A percentile compares a stretch with the other conserved stretches of the same genome.
Conservation (phyloP, 345 rosid species). For the Acer saccharum region DNA sequence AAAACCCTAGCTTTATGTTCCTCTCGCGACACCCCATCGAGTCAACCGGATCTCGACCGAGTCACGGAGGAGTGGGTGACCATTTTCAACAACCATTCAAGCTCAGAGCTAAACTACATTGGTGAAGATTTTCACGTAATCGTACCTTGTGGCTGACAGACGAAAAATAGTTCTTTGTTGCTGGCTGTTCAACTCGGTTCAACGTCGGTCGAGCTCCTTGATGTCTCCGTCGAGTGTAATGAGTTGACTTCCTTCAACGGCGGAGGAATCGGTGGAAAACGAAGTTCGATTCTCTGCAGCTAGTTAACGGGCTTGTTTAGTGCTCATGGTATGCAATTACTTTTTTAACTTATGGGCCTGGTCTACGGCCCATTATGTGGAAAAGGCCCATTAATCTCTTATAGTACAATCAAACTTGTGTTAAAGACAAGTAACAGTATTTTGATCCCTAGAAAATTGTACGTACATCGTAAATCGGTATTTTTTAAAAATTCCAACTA, state of each 20-base stretch:
- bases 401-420: no score
- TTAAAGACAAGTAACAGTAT: no score
- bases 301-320: neutral
- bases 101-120: neutral
- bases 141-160: neutral
- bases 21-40: neutral
- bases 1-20: neutral
- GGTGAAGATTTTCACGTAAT: neutral
- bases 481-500: no score
- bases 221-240: neutral
- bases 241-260: neutral
- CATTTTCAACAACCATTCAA: neutral
- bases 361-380: conserved; percentile 24
- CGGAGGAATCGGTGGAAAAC: no score
- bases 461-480: no score
- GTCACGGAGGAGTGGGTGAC: neutral
- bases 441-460: no score
- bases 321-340: neutral
- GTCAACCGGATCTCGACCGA: neutral
- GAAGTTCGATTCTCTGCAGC: neutral
- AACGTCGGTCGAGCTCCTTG: neutral
- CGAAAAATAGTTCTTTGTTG: neutral
- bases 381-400: conserved; percentile 21
- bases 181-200: neutral
- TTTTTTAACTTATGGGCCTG: conserved; percentile 9